Evolutionary conservation across 2,329 filamentous ascomycete species (phyloP), one percentile per base, ranked within the genome.

Genomic region (Aureobasidium sp.): DNA sequence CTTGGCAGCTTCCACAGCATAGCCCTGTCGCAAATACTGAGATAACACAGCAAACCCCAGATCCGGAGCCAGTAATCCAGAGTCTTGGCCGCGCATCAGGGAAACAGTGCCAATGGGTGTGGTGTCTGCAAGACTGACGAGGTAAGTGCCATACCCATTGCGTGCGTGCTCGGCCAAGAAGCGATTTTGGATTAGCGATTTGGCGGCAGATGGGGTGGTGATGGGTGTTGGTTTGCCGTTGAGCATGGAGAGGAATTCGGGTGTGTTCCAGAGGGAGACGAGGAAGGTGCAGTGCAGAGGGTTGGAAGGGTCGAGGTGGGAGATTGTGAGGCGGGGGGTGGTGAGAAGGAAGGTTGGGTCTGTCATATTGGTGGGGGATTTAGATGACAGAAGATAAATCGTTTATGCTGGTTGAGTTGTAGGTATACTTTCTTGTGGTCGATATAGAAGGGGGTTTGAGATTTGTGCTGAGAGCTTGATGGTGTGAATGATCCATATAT

Each of bases 241-340:
- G 17, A 44, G 37, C 52, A 56, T 56, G 52, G 52, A 8, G 27
- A 45, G 44, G 39, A 56, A 56, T 36, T 56, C 52, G 25, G 52
- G 25, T 12, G 39, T 56, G 52, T 56, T 56, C 52, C 52, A 56
- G 39, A 56, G 52, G 12, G 25, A 22, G 17, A 45, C 52, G n/a
- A 56, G 20, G 11, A 56, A 44, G 1, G 41, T 6, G 37, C 37
- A 44, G 17, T 56, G 52, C 2, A 8, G 1, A 1, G 39, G 39
- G n/a, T 56, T 44, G 20, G 11, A 20, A 7, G 52, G 52, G 27
- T 42, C 17, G 1, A 56, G 52, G 27, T 56, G 12, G 15, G 52
- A 34, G 25, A 56, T 34, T 8, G 2, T 22, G 17, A 56, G 52
- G 52, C 52, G 52, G 5, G 52, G 25, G 4, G 52, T 56, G 3